Evolutionary conservation across 495 filamentous ascomycete species (phyloP).

Genomic region (Mytilinidion resinicola): DNA sequence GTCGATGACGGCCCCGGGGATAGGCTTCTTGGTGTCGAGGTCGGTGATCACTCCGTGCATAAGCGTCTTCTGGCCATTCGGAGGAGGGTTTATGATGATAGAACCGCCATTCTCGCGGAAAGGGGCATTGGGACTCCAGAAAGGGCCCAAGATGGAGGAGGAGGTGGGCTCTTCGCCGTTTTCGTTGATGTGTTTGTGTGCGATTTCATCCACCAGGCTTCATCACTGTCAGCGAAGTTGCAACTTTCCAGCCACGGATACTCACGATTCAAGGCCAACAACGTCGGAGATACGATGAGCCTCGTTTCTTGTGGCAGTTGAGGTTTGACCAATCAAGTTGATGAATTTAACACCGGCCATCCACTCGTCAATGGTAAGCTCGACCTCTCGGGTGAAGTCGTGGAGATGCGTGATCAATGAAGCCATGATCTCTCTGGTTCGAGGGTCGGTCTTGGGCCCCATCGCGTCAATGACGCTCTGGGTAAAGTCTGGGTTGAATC

Average conservation of each 20-base stretch:
- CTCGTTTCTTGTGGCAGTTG: constrained; percentile 61
- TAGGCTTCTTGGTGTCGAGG: constrained; percentile 63
- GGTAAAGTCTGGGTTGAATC: constrained; percentile 73
- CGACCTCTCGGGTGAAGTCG: constrained; percentile 76
- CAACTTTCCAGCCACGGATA: constrained; percentile 5
- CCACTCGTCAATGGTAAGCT: constrained; percentile 76
- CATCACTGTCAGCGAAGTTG: background rate
- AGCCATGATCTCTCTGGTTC: constrained; percentile 58
- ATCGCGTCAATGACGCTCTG: constrained; percentile 66
- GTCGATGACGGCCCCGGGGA: constrained; percentile 67
- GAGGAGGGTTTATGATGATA: constrained; percentile 66
- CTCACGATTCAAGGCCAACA: constrained; percentile 74
- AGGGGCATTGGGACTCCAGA: constrained; percentile 79
- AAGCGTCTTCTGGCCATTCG: constrained; percentile 56
- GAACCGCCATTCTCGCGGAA: constrained; percentile 63
- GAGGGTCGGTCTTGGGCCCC: constrained; percentile 63
- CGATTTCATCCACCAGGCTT: constrained; percentile 77
- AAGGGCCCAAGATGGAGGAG: constrained; percentile 77
- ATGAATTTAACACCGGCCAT: constrained; percentile 64
- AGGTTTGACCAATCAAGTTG: constrained; percentile 47
- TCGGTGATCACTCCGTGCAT: constrained; percentile 75
- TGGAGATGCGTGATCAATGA: constrained; percentile 69
- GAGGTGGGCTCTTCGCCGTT: constrained; percentile 66
- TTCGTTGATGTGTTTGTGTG: constrained; percentile 71
- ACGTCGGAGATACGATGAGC: constrained; percentile 72